phyloP scores from a whole-genome alignment of 768 basidiomycete genomes.

The Auriculariales sp. region DNA sequence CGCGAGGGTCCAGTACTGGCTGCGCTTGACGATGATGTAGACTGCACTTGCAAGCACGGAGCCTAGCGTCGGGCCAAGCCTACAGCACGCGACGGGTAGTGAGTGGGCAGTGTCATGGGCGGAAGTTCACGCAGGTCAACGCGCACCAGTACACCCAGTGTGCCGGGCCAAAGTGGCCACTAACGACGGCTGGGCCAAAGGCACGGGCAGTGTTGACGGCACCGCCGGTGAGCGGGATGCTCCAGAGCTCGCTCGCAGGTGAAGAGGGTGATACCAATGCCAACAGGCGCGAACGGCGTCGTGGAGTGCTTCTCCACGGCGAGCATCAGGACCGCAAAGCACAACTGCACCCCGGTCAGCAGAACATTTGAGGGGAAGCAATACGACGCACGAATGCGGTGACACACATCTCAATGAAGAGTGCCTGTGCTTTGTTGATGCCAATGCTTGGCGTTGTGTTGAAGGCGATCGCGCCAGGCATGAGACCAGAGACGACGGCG shows the following conservation, averaged over 20 bases:
- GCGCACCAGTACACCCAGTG: conserved; percentile 76
- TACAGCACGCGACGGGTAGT: too few relatives aligned
- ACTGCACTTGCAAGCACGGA: conserved; percentile 42
- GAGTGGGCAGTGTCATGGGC: too few relatives aligned
- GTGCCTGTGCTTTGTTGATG: conserved; percentile 38
- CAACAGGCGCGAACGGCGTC: conserved; percentile 59
- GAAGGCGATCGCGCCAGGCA: conserved; percentile 37
- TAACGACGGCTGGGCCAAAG: conserved; percentile 54
- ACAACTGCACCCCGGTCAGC: background rate
- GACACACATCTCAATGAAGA: conserved; percentile 65
- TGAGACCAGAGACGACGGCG: conserved; percentile 37
- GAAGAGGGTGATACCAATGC: conserved; percentile 53
- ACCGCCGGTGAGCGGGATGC: conserved; percentile 30
- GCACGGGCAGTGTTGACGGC: conserved; percentile 55
- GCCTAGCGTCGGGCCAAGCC: conserved; percentile 55
- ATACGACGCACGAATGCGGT: conserved; percentile 36
- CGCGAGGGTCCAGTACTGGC: conserved; percentile 40
- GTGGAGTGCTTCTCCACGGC: conserved; percentile 54
- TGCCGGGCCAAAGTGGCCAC: conserved; percentile 32
- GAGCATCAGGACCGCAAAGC: conserved; percentile 51
- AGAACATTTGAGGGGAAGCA: background rate
- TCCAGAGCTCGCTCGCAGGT: conserved; percentile 43
- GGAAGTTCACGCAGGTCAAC: too few relatives aligned
- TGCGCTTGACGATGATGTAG: conserved; percentile 43
- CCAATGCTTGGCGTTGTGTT: conserved; percentile 34